Evolutionary conservation across 345 rosid genomes (phyloP), one percentile per base, ranked within the genome.

Genomic region (Eutrema yunnanense): DNA sequence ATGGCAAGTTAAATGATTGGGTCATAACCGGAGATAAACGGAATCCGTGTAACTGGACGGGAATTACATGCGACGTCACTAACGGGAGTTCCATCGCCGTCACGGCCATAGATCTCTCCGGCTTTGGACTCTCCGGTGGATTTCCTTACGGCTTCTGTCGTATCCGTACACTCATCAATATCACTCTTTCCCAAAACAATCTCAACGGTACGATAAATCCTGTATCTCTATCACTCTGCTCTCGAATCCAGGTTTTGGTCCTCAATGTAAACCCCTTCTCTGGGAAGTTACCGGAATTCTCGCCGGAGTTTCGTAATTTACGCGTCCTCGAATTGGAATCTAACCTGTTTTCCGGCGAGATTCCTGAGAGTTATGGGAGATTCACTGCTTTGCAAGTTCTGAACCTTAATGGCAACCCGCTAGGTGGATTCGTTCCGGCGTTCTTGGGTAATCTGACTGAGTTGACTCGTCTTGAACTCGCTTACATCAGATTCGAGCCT

Each of bases 21-120:
- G 81, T 75, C 67, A 29, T 71, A 19, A 64, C 38, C 41, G 22
- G 73, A 49, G 78, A 54, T 33, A 71, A 61, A 19, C 81, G 22
- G 11, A 80, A 43, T 52, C 86, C 88, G 0, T 91, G 97, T 75
- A 81, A 86, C 38, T 91, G 95, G 92, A 80, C 86, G 2, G 97
- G 96, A 71, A 67, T 88, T 37, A 55, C 77, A 43, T 91, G 96
- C 71, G 81, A 81, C 9, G 0, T 52, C 51, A 74, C 10, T 0
- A 84, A 75, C 55, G 43, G 51, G 8, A 56, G 76, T 2, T 86
- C 82, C 22, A 5, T 69, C 43, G 26, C 83, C 6, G 90, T 91
- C 55, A 54, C 83, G 7, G 65, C 86, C 3, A 71, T 90, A 34
- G 83, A 91, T 77, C 74, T 91, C 37, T 44, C 88, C 30, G 77